Percentiles rank a stretch among this genome's conserved stretches.
Conservation (phyloP, 371 early-diverging fungal species). For the Mucor lusitanicus region DNA sequence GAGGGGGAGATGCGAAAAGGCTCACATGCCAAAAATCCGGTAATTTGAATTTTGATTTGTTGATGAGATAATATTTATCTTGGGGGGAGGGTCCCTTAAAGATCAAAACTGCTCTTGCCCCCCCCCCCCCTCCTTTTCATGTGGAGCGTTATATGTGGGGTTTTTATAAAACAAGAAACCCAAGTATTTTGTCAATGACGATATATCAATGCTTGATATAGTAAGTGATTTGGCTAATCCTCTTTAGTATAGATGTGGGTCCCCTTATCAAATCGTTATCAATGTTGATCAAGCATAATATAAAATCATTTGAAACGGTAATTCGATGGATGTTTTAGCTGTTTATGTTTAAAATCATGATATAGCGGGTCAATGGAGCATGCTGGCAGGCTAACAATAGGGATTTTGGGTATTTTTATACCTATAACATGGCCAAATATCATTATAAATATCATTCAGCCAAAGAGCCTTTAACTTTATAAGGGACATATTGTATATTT, state of each 20-base stretch:
- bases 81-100: neutral
- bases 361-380: neutral
- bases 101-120: neutral
- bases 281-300: constrained; percentile 12
- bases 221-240: constrained; percentile 23
- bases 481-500: constrained; percentile 8
- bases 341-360: neutral
- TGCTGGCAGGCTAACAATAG: neutral
- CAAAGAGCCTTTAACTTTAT: constrained; percentile 6
- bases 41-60: neutral
- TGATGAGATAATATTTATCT: neutral
- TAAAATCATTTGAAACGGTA: neutral
- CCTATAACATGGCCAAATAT: too few relatives aligned
- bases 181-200: constrained; percentile 14
- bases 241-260: constrained; percentile 22
- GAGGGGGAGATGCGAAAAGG: neutral
- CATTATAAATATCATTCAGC: neutral
- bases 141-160: constrained; percentile 42
- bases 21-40: constrained; percentile 1
- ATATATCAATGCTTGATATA: constrained; percentile 23
- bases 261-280: constrained; percentile 22
- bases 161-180: constrained; percentile 1
- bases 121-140: neutral
- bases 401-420: too few relatives aligned
- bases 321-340: neutral